Evolutionary conservation across 2,329 filamentous ascomycete genomes (phyloP).

Genomic region (Pseudodiploospora longispora): DNA sequence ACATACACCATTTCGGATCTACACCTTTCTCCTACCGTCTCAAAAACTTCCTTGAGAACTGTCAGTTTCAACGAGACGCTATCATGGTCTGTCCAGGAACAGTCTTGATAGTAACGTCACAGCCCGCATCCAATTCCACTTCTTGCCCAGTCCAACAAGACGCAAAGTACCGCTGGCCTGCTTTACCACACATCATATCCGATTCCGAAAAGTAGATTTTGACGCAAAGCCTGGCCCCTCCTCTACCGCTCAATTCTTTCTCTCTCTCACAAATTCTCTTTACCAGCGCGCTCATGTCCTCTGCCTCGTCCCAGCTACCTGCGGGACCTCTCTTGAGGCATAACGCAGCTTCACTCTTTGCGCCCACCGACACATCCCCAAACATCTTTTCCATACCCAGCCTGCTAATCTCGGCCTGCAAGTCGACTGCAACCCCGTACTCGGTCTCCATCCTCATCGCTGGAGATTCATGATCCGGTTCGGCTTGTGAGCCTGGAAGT

Average conservation of each 20-base stretch:
- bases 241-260: background rate
- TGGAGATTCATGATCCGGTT: background rate
- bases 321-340: background rate
- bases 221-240: background rate
- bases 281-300: background rate
- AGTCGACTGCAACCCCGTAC: background rate
- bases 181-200: background rate
- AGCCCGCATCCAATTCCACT: too few relatives aligned
- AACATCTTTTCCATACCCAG: background rate
- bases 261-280: background rate
- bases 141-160: conserved; percentile 1
- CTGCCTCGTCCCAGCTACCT: background rate
- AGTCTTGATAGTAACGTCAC: too few relatives aligned
- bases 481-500: background rate
- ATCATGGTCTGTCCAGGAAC: too few relatives aligned
- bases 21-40: too few relatives aligned
- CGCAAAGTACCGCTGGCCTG: background rate
- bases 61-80: too few relatives aligned
- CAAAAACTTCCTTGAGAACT: too few relatives aligned
- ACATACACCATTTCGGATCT: too few relatives aligned
- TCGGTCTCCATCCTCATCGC: background rate
- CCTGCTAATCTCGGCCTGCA: background rate
- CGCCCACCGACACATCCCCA: background rate
- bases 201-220: conserved; percentile 1
- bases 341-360: background rate